A percentile compares a stretch with the other conserved stretches of the same genome.
These are phyloP conservation scores for Fusarium agapanthi DNA, from an alignment of 2,329 filamentous ascomycete genomes.

Conservation along the genomic window DNA sequence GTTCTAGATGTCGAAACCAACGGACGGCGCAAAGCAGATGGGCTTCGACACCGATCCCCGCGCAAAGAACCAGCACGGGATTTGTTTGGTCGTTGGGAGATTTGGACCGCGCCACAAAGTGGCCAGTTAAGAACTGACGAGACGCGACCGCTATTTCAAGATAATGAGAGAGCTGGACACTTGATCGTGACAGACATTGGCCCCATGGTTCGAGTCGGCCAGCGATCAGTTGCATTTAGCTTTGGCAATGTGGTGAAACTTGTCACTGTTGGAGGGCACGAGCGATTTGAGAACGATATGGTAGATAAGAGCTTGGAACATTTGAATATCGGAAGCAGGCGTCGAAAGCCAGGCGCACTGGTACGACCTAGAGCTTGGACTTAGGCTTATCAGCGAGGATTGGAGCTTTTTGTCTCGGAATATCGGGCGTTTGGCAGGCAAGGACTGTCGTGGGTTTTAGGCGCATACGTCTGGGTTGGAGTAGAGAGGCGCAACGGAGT, in stretches of 20 bases:
- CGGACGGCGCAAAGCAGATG: slow-evolving; percentile 31
- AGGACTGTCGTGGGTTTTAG: not conserved
- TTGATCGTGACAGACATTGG: slow-evolving; percentile 73
- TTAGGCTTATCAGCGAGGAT: slow-evolving; percentile 6
- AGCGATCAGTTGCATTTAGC: slow-evolving; percentile 72
- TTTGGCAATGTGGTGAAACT: slow-evolving; percentile 79
- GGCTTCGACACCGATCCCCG: slow-evolving; percentile 44
- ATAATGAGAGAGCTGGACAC: slow-evolving; percentile 55
- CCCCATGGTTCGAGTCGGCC: slow-evolving; percentile 70
- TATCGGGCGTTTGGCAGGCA: slow-evolving; percentile 1
- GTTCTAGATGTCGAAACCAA: slow-evolving; percentile 11
- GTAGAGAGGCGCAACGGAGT: slow-evolving; percentile 35
- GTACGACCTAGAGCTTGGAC: slow-evolving; percentile 37
- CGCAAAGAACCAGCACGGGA: slow-evolving; percentile 37
- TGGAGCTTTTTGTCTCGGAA: not conserved
- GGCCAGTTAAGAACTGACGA: slow-evolving; percentile 56
- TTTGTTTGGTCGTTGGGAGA: slow-evolving; percentile 57
- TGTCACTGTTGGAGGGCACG: slow-evolving; percentile 69
- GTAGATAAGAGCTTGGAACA: slow-evolving; percentile 44
- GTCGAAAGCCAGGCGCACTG: slow-evolving; percentile 46
- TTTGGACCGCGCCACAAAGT: slow-evolving; percentile 61
- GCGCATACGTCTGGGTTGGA: slow-evolving; percentile 18
- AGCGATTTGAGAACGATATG: slow-evolving; percentile 63
- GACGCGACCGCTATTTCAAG: slow-evolving; percentile 54
- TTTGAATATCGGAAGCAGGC: slow-evolving; percentile 51